Evolutionary conservation across 441 rosid genomes (phyloP), one percentile per base, ranked within the genome.

Genomic region (Gossypium laxum): DNA sequence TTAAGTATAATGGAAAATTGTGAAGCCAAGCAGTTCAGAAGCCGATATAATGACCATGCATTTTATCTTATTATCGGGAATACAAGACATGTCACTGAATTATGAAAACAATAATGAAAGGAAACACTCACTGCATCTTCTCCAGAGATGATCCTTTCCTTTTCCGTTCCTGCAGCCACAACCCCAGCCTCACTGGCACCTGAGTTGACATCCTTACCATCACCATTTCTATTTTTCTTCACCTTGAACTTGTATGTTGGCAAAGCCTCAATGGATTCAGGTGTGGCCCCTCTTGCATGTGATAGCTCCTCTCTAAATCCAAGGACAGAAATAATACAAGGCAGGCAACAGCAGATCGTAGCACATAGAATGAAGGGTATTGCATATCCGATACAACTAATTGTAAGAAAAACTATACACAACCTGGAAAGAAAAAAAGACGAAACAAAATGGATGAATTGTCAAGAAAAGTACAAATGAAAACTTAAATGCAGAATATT

Each of bases 341-440:
- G 99, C 80, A 94, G 78, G 79, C 99, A 94, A 81, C 97, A 94
- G 81, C 99, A 94, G 72, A 94, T 86, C 18, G 98, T 92, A 48
- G 98, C 93, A 76, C 99, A 94, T 47, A 92, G 88, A 76, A 94
- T 94, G 80, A 94, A 92, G 51, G 98, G 99, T 94, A 94, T 89
- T 0, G 99, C 99, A 57, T 94, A 94, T 63, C 99, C 99, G 43
- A 94, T 87, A 72, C 99, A 94, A 82, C 99, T 91, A 77, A 94
- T 81, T 12, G 91, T 90, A 69, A 92, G 93, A 79, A 94, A 90
- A 84, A 91, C 97, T 81, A 94, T 88, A 80, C 97, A 94, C 79
- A 94, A 84, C 87, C 97, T 94, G 85, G 81, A 84, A 77, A 65
- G 24, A 8, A 21, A 55, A 19, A 55, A 52, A 0, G 47, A 7